phyloP scores from a whole-genome alignment of 2,329 filamentous ascomycete species.

The Paramyrothecium sp. region DNA sequence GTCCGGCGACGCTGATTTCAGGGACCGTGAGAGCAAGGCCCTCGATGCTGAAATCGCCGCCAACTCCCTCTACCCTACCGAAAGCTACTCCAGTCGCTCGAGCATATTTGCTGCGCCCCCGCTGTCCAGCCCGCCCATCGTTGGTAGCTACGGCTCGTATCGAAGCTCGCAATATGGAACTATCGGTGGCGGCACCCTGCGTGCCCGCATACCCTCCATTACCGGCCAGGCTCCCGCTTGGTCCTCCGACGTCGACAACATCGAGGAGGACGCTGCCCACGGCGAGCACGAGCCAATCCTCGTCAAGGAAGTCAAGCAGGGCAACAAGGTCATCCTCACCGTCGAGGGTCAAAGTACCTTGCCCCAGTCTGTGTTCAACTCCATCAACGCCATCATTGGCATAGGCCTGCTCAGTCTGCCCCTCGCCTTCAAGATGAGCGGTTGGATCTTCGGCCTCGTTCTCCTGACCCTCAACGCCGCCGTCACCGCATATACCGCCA shows the following conservation, averaged over 20 bases:
- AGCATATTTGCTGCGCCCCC: constrained; percentile 58
- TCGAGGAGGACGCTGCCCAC: constrained; percentile 37
- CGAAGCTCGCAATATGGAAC: constrained; percentile 53
- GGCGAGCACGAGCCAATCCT: constrained; percentile 71
- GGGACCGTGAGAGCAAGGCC: constrained; percentile 47
- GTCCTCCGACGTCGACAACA: constrained; percentile 14
- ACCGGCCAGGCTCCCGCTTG: constrained; percentile 4
- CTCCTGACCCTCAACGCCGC: constrained; percentile 73
- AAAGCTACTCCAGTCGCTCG: constrained; percentile 27
- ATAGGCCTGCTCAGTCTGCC: constrained; percentile 88
- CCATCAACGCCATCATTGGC: constrained; percentile 88
- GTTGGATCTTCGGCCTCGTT: constrained; percentile 79
- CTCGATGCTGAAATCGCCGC: constrained; percentile 41
- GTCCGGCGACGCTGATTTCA: constrained; percentile 25
- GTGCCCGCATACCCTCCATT: constrained; percentile 44
- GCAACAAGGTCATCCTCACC: constrained; percentile 79
- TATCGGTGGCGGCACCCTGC: constrained; percentile 32
- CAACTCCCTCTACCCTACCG: constrained; percentile 21
- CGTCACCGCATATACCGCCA: constrained; percentile 83
- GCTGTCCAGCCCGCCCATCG: constrained; percentile 66
- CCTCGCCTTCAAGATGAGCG: constrained; percentile 81
- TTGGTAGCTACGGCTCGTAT: constrained; percentile 67
- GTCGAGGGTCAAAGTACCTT: constrained; percentile 93
- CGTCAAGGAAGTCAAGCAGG: constrained; percentile 87
- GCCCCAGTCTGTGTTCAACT: constrained; percentile 95